phyloP scores from a whole-genome alignment of 73 alveolate species.

The Blepharisma japonicum region DNA sequence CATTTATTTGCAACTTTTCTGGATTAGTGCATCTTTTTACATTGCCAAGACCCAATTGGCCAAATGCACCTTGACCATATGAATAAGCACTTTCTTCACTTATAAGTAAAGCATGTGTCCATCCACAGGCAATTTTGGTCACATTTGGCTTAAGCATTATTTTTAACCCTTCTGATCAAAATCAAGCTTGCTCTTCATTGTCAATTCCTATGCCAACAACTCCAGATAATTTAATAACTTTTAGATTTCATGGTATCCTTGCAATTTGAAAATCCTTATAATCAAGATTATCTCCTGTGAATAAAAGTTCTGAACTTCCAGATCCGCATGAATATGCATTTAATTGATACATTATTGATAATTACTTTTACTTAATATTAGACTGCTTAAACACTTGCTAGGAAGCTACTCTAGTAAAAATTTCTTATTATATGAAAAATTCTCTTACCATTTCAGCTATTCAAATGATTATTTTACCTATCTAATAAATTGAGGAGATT shows the following conservation, averaged over 20 bases:
- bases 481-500: background rate
- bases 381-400: no score
- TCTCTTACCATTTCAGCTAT: background rate
- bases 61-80: conserved; percentile 12
- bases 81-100: background rate
- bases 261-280: background rate
- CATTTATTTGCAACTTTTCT: background rate
- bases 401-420: background rate
- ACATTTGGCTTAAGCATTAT: background rate
- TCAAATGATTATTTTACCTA: background rate
- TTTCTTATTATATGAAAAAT: background rate
- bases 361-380: no score
- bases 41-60: conserved; percentile 16
- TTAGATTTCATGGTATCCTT: background rate
- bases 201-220: background rate
- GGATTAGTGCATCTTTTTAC: background rate
- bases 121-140: conserved; percentile 11
- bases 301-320: background rate
- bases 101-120: background rate
- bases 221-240: background rate
- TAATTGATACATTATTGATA: no score
- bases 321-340: background rate
- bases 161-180: background rate
- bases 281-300: background rate
- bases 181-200: background rate